Conservation (phyloP, 371 early-diverging fungal species). For the Rhizomucor miehei region DNA sequence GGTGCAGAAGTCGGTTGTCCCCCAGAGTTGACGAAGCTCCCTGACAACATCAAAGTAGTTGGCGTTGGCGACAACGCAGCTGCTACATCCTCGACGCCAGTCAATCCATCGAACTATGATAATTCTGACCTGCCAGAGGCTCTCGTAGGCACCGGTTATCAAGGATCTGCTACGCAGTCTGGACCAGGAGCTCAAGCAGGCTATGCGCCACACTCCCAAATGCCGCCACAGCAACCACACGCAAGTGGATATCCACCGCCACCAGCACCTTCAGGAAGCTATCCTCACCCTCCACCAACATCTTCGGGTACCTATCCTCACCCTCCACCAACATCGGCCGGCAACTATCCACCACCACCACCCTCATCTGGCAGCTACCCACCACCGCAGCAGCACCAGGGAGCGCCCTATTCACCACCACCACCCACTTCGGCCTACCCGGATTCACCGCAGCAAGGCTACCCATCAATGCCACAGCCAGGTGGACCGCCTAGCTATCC, state of each 20-base stretch:
- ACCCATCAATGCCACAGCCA: background rate
- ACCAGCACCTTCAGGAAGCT: background rate
- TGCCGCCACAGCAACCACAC: background rate
- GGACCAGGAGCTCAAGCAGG: background rate
- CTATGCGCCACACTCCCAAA: background rate
- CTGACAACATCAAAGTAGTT: conserved; percentile 38
- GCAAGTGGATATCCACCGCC: conserved; percentile 2
- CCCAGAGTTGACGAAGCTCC: conserved; percentile 33
- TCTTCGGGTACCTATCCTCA: background rate
- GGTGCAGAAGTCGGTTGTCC: conserved; percentile 45
- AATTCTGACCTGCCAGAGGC: background rate
- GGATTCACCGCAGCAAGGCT: too few species aligned
- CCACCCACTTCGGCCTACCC: background rate
- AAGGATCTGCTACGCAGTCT: conserved; percentile 4
- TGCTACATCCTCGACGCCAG: conserved; percentile 2
- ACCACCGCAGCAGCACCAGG: background rate
- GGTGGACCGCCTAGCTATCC: background rate
- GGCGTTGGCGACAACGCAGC: conserved; percentile 25
- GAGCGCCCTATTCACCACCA: background rate
- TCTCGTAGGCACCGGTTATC: background rate
- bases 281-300: background rate
- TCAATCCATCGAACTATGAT: background rate
- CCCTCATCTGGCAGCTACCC: background rate
- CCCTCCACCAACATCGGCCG: background rate
- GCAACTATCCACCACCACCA: background rate